Evolutionary conservation across 768 basidiomycete genomes (phyloP), one percentile per base, ranked within the genome.

Genomic region (Dioszegia hungarica): DNA sequence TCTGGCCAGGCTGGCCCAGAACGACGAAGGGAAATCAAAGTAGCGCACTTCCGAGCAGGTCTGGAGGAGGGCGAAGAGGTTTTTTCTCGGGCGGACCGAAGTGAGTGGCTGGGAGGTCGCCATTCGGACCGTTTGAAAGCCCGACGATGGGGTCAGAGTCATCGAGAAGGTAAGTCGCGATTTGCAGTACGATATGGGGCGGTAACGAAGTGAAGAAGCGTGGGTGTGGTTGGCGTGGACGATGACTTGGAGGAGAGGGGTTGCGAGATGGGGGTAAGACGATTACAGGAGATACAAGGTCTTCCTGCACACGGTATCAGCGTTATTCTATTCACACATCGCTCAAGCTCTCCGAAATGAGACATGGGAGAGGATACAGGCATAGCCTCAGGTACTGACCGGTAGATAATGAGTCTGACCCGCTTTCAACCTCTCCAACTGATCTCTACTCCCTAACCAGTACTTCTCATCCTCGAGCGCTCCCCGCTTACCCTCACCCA

Each of bases 391-490:
- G 6, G 5, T 17, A 58, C 59, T 52, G n/a, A 66, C 61, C 2
- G 24, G 36, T 3, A 40, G 22, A 11, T 57, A 49, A 46, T 63
- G 64, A 2, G 22, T 20, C 17, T 56, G 61, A 8, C 24, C 25
- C 29, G 27, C 20, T 4, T 43, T 8, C 34, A 34, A 62, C 15
- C 57, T 44, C 1, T 43, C 29, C 14, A 53, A n/a, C 54, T 59
- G 56, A 54, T 25, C 25, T 2, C 14, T n/a, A 27, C 41, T 58
- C 24, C 63, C 63, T 12, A 37, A 24, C 63, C 63, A 64, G 48
- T 41, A 61, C 22, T 48, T 56, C 20, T 40, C 11, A 6, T n/a
- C n/a, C n/a, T 40, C 47, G 38, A 55, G 41, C 41, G 12, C 41
- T 5, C 8, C 24, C 14, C 41, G 22, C 5, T 22, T 5, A 43